Base-by-base conservation (phyloP, 306 rosid genomes). In the Quercus alba region DNA sequence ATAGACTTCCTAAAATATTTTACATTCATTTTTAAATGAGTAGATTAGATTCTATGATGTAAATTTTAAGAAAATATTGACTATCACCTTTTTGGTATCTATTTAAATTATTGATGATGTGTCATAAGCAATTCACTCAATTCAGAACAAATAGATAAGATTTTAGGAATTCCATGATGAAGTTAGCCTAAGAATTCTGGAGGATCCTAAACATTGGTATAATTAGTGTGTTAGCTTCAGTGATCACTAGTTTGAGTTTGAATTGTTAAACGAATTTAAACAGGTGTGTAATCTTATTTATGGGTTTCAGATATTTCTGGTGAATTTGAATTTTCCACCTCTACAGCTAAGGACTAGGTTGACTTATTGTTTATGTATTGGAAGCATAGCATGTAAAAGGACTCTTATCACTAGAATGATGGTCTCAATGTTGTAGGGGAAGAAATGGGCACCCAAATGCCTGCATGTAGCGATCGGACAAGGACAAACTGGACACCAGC, bases 401-500 rank as follows among this genome's bases (percentile, higher is more conserved):
- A 21, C 23, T 21, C 23, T 21, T n/a, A 21, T 21, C 23, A 21
- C 23, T 21, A 21, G 23, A 21, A 21, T 21, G 23, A 21, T 21
- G 1, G 23, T 21, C 23, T 21, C 23, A 21, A 21, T 21, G 23
- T 21, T 21, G 23, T 21, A 21, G 23, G 23, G 23, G 23, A 70
- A 51, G 79, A 72, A 67, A 87, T 87, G 89, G 83, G 79, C 56
- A 59, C 80, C 75, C 89, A 83, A 77, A 81, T 41, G 70, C 85
- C 69, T 30, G 13, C 54, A 59, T 46, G 73, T 28, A 54, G 74
- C 76, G 86, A 86, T 8, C 83, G 86, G 72, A 76, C 57, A 46
- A 77, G 86, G 83, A 76, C 88, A 71, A 79, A 62, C 77, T 89
- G 93, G 93, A 83, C 85, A 4, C 78, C 70, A 14, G 81, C 82